These are phyloP conservation scores for Lophiotrema nucula DNA, from an alignment of 495 filamentous ascomycete genomes.

Conservation along the genomic window DNA sequence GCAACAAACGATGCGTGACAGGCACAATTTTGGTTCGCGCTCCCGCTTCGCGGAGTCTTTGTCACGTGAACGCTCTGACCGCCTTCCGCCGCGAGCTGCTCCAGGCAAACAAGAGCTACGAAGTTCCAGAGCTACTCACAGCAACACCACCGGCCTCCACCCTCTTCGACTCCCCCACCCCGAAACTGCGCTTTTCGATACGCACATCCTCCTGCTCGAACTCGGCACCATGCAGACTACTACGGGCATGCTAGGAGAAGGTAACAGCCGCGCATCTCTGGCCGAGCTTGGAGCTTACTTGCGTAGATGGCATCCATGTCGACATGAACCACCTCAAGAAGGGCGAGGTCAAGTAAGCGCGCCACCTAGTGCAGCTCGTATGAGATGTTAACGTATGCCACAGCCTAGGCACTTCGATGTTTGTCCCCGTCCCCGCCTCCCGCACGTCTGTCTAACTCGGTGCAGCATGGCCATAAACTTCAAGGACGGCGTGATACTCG, in stretches of 20 bases:
- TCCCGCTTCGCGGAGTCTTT: too few species aligned
- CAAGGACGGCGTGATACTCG: slow-evolving; percentile 94
- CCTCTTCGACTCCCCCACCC: neutral
- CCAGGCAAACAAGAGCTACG: too few species aligned
- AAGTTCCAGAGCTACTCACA: too few species aligned
- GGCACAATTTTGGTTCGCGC: too few species aligned
- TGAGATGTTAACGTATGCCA: slow-evolving; percentile 24
- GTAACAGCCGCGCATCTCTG: slow-evolving; percentile 21
- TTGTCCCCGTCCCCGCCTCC: slow-evolving; percentile 32
- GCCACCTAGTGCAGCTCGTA: too few species aligned
- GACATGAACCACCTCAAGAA: slow-evolving; percentile 96
- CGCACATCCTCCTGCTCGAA: neutral
- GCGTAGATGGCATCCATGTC: slow-evolving; percentile 92
- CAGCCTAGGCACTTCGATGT: slow-evolving; percentile 97
- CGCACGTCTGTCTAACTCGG: slow-evolving; percentile 14
- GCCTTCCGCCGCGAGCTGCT: too few species aligned
- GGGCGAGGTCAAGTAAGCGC: slow-evolving; percentile 76
- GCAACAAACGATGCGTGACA: too few species aligned
- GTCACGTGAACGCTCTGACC: too few species aligned
- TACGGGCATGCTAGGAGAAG: slow-evolving; percentile 46
- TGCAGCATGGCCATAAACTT: slow-evolving; percentile 90
- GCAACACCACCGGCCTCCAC: too few species aligned
- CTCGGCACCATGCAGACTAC: slow-evolving; percentile 20
- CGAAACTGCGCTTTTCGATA: too few species aligned
- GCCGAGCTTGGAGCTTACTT: slow-evolving; percentile 12